Evolutionary conservation across 345 rosid genomes (phyloP).

Genomic region (Garcia nutans): DNA sequence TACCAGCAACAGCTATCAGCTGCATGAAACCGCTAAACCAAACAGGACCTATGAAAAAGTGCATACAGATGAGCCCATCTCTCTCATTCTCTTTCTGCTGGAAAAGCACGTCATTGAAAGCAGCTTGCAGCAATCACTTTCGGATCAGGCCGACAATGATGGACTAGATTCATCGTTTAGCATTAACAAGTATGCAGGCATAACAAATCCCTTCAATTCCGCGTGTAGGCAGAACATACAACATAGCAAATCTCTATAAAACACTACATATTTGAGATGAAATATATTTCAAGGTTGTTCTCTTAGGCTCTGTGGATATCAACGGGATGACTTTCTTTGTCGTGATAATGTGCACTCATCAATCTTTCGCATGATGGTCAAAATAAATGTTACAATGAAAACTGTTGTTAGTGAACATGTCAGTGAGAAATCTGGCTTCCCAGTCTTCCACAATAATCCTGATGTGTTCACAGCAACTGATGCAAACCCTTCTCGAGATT

Average conservation of each 20-base stretch:
- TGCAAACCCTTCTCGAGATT: constrained; percentile 60
- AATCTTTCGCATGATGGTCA: constrained; percentile 15
- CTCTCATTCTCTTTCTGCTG: not conserved
- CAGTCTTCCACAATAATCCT: constrained; percentile 22
- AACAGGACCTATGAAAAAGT: too few species aligned
- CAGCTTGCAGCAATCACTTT: not conserved
- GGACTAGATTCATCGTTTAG: not conserved
- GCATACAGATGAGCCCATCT: not conserved
- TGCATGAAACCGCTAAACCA: too few species aligned
- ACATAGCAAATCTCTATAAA: not conserved
- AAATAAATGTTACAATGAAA: constrained; percentile 4
- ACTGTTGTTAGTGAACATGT: constrained; percentile 31
- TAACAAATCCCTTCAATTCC: not conserved
- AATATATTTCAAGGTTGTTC: not conserved
- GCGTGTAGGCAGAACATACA: not conserved
- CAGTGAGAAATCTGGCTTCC: constrained; percentile 34
- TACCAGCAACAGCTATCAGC: too few species aligned
- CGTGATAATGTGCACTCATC: not conserved
- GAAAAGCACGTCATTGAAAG: too few species aligned
- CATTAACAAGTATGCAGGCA: not conserved
- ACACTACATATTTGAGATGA: not conserved
- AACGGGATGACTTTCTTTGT: not conserved
- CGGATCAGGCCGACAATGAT: not conserved
- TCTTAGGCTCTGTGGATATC: not conserved
- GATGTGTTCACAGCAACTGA: constrained; percentile 43